Percentiles rank a stretch among this genome's conserved stretches.
phyloP scores from a whole-genome alignment of 139 green algal genomes.

The Chlamydomonas sphaeroides region DNA sequence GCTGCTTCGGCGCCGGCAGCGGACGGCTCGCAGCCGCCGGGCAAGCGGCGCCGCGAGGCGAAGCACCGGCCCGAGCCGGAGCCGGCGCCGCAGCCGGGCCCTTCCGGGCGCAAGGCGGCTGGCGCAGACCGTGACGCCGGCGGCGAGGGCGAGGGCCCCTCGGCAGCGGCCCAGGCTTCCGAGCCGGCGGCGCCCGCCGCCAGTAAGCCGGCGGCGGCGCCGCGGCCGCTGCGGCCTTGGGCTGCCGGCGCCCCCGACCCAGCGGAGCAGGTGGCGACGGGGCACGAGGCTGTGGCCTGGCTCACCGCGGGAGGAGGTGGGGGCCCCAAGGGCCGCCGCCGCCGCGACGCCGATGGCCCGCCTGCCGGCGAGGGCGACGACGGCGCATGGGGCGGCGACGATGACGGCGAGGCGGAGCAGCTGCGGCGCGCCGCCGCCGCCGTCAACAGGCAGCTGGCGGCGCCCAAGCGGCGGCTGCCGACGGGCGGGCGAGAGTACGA shows the following conservation, averaged over 20 bases:
- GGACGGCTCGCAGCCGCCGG: too few species aligned
- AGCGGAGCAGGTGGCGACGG: background rate
- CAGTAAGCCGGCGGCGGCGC: too few species aligned
- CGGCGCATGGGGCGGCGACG: background rate
- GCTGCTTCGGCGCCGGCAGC: too few species aligned
- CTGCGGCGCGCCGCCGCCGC: constrained; percentile 11
- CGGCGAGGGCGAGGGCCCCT: too few species aligned
- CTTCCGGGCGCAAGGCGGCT: too few species aligned
- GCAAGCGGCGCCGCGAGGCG: too few species aligned
- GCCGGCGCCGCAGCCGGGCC: too few species aligned
- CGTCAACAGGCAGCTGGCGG: background rate
- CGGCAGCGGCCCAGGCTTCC: background rate
- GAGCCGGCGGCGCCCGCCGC: background rate
- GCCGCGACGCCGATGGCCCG: background rate
- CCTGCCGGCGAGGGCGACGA: too few species aligned
- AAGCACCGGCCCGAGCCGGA: too few species aligned
- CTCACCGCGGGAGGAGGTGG: background rate
- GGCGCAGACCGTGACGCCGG: too few species aligned
- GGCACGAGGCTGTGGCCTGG: background rate
- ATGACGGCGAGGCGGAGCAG: background rate
- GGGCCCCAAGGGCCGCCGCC: too few species aligned
- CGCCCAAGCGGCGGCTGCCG: background rate
- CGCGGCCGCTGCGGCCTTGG: too few species aligned
- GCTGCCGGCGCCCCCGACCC: constrained; percentile 6
- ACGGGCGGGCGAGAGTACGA: constrained; percentile 47